These are phyloP conservation scores for Fusarium albosuccineum DNA, from an alignment of 2,329 filamentous ascomycete genomes.

Conservation along the genomic window DNA sequence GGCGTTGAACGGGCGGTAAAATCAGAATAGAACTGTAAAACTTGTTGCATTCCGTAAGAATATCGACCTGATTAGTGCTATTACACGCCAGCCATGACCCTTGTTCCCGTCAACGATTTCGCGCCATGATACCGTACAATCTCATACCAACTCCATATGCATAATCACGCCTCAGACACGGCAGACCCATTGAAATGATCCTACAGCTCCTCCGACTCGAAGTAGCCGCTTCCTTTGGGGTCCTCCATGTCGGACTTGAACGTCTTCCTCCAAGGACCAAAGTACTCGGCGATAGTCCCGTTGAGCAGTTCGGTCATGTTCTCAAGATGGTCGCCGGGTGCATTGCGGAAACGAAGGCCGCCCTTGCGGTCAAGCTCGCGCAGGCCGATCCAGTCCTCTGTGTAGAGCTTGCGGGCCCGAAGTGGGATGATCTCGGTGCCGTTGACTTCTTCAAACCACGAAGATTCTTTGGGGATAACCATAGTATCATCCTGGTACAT, in stretches of 20 bases:
- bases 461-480: constrained; percentile 89
- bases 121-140: background rate
- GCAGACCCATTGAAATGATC: background rate
- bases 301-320: constrained; percentile 75
- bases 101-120: constrained; percentile 2
- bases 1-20: constrained; percentile 49
- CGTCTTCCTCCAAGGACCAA: constrained; percentile 65
- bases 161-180: constrained; percentile 8
- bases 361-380: constrained; percentile 82
- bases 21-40: constrained; percentile 40
- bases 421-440: constrained; percentile 75
- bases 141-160: constrained; percentile 7
- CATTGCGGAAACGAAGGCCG: constrained; percentile 79
- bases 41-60: constrained; percentile 36
- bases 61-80: constrained; percentile 36
- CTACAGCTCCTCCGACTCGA: constrained; percentile 55
- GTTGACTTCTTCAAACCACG: constrained; percentile 92
- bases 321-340: constrained; percentile 86
- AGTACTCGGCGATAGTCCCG: constrained; percentile 75
- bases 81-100: constrained; percentile 35
- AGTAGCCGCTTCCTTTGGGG: constrained; percentile 7
- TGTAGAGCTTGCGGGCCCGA: constrained; percentile 79
- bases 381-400: constrained; percentile 94
- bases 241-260: constrained; percentile 47
- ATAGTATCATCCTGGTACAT: constrained; percentile 89